A percentile compares a stretch with the other conserved stretches of the same genome.
These are phyloP conservation scores for Leishmania major DNA, from an alignment of 208 protist species.

Conservation along the genomic window DNA sequence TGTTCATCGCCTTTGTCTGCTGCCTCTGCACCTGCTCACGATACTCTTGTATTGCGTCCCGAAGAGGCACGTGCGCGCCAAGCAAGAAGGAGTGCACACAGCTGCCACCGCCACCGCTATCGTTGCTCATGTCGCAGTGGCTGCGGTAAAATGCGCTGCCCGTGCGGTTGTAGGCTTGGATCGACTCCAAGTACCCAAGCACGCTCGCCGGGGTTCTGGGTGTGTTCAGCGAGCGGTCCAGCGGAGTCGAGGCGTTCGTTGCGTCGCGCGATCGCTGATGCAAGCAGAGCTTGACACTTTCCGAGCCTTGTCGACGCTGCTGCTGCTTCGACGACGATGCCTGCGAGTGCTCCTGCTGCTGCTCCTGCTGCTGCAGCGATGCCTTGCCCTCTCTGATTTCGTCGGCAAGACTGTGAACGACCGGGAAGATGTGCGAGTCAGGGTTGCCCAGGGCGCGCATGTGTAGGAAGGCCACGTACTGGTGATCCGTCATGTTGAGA, in stretches of 20 bases:
- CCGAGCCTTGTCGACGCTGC: not conserved
- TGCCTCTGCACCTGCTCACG: not conserved
- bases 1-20: not conserved
- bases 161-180: constrained; percentile 23
- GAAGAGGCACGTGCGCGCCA: constrained; percentile 6
- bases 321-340: not conserved
- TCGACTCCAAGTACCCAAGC: constrained; percentile 20
- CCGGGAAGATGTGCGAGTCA: constrained; percentile 36
- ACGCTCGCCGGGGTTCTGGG: not conserved
- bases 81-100: not conserved
- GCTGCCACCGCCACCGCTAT: not conserved
- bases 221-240: not conserved
- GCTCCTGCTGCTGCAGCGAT: constrained; percentile 6
- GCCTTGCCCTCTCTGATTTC: constrained; percentile 18
- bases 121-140: not conserved
- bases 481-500: constrained; percentile 44
- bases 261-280: not conserved
- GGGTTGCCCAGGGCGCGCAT: constrained; percentile 20
- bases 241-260: not conserved
- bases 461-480: constrained; percentile 44
- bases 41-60: constrained; percentile 11
- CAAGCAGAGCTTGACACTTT: not conserved
- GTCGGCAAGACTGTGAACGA: constrained; percentile 29
- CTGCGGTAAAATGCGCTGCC: constrained; percentile 25
- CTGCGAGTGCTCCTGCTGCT: not conserved